A percentile compares a stretch with the other conserved stretches of the same genome.
phyloP scores from a whole-genome alignment of 805 yeast genomes.

The Wilhelminamyces savonicus region DNA sequence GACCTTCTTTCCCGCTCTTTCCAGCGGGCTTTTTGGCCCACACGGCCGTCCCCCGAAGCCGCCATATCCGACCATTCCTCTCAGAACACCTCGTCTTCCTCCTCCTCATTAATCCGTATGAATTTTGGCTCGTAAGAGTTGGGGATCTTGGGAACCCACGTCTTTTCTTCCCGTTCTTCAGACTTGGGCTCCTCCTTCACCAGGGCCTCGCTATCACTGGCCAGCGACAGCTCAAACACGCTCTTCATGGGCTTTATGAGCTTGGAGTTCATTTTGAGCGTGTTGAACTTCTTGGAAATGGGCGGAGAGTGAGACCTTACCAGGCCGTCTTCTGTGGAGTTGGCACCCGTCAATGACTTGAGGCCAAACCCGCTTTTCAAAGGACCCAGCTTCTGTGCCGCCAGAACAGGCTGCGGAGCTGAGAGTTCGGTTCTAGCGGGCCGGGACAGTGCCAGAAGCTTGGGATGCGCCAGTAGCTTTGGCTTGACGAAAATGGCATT shows the following conservation, averaged over 20 bases:
- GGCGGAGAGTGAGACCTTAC: constrained; percentile 9
- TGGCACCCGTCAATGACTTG: not conserved
- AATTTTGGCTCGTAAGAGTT: no score
- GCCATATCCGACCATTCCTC: no score
- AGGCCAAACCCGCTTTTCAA: constrained; percentile 1
- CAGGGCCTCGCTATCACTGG: no score
- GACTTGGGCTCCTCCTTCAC: no score
- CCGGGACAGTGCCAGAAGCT: not conserved
- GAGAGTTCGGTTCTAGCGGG: constrained; percentile 2
- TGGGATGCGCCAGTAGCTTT: not conserved
- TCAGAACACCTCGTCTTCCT: no score
- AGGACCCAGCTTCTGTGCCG: not conserved
- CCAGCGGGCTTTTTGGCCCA: no score
- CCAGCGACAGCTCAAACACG: no score
- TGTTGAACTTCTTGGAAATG: constrained; percentile 11
- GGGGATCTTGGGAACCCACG: no score
- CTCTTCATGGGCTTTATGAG: constrained; percentile 1
- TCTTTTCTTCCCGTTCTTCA: no score
- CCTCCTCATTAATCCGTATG: no score
- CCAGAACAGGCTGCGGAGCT: not conserved
- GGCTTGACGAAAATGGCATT: constrained; percentile 3
- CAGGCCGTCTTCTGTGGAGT: constrained; percentile 1
- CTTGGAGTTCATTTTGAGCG: constrained; percentile 8
- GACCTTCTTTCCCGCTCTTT: no score
- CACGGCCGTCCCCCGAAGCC: no score